phyloP scores from a whole-genome alignment of 345 rosid genomes.

The Sonneratia alba region DNA sequence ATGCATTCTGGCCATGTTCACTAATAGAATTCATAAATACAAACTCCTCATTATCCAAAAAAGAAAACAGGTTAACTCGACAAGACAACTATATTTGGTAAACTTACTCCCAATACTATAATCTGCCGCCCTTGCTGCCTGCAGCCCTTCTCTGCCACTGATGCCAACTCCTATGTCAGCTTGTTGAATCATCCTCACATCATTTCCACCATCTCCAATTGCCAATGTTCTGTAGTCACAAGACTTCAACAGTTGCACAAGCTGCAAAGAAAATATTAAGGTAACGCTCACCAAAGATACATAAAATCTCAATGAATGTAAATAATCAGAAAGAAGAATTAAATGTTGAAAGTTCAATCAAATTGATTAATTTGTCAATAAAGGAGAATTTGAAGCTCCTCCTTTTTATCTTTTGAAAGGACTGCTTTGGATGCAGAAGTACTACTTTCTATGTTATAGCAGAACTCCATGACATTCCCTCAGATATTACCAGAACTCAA shows the following conservation, averaged over 20 bases:
- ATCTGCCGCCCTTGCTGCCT: slow-evolving; percentile 99
- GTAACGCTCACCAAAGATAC: background rate
- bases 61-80: background rate
- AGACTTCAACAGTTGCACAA: slow-evolving; percentile 80
- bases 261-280: slow-evolving; percentile 35
- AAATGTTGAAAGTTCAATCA: background rate
- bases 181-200: slow-evolving; percentile 98
- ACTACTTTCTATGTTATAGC: background rate
- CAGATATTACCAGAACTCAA: background rate
- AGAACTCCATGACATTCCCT: background rate
- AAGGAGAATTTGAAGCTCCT: background rate
- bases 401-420: background rate
- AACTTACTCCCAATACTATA: slow-evolving; percentile 93
- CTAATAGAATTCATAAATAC: background rate
- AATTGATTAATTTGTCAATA: background rate
- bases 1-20: background rate
- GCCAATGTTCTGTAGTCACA: slow-evolving; percentile 96
- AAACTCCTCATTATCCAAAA: too few species aligned
- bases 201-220: slow-evolving; percentile 99
- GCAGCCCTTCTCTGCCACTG: slow-evolving; percentile 98
- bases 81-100: background rate
- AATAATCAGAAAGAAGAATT: background rate
- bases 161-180: slow-evolving; percentile 98
- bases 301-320: background rate
- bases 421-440: background rate